Evolutionary conservation across 1,284 basidiomycete genomes (phyloP), one percentile per base, ranked within the genome.

Genomic region (Hymenochaete sp.): DNA sequence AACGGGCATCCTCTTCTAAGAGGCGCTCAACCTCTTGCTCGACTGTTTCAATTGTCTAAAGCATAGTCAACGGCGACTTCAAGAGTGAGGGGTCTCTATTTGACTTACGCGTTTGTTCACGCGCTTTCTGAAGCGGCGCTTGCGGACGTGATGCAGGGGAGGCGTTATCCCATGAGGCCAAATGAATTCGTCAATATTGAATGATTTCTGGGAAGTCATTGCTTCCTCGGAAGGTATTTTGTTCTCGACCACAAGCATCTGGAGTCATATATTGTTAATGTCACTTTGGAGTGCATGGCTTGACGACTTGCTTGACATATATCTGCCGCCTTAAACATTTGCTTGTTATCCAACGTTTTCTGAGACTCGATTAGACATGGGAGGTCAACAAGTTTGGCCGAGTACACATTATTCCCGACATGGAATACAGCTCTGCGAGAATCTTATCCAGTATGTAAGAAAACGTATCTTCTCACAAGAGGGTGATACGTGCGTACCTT

Each of bases 261-360:
- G 33, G 16, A 37, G 28, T 14, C 18, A 18, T 43, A 38, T 48
- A 46, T 52, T 47, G 29, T 52, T 24, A 45, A 52, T 47, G 28
- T 52, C 16, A 45, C 36, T 42, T 42, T 29, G 21, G 52, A 37
- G 18, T 18, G 32, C 35, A 46, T 10, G 32, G 39, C 49, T 26
- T n/a, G 42, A 53, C 7, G 4, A 25, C 55, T 50, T 57, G 89
- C 89, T 76, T 95, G 93, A 63, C 89, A 93, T 64, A 99, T 97
- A 60, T 99, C 96, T 25, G 93, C 93, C 1, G 96, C 87, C 66
- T 99, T 99, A 73, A 98, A 97, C 76, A 98, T 85, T 58, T 93
- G 88, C 60, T 93, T 90, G 61, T 85, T 91, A 65, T 98, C 95
- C 42, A 96, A 67, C 1, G 93, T 96, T 71, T 98, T 98, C 65